phyloP scores from a whole-genome alignment of 164 flowering plant species.

The Umbilicus rupestris region DNA sequence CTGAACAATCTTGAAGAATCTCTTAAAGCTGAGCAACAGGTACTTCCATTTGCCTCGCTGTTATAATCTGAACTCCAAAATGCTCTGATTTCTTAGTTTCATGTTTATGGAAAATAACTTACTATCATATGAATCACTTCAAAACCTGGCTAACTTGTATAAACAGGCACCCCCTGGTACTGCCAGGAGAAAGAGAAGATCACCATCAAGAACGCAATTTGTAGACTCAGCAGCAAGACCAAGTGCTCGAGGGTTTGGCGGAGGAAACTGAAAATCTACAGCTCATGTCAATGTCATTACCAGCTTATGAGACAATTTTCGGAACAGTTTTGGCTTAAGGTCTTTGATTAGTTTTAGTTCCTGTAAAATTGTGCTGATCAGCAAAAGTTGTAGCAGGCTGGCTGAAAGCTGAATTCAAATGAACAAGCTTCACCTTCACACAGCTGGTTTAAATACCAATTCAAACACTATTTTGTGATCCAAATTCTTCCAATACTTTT shows the following conservation, averaged over 20 bases:
- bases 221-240: conserved; percentile 52
- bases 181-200: conserved; percentile 64
- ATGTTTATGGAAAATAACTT: neutral
- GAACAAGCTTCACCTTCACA: too few relatives aligned
- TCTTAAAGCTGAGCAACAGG: conserved; percentile 77
- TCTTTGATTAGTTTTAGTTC: too few relatives aligned
- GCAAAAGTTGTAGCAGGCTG: too few relatives aligned
- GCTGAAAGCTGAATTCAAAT: too few relatives aligned
- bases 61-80: neutral
- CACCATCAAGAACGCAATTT: conserved; percentile 58
- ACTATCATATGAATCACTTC: neutral
- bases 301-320: too few relatives aligned
- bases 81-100: neutral
- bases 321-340: too few relatives aligned
- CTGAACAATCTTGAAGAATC: conserved; percentile 84
- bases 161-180: conserved; percentile 79
- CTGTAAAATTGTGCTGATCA: too few relatives aligned
- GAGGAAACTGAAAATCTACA: conserved; percentile 22
- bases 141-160: neutral
- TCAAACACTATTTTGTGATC: too few relatives aligned
- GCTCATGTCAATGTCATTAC: neutral
- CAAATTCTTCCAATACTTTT: too few relatives aligned
- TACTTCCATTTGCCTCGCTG: conserved; percentile 15
- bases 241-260: conserved; percentile 77
- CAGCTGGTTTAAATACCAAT: too few relatives aligned